Conservation (phyloP, 2,329 filamentous ascomycete species). For the Monilinia laxa region DNA sequence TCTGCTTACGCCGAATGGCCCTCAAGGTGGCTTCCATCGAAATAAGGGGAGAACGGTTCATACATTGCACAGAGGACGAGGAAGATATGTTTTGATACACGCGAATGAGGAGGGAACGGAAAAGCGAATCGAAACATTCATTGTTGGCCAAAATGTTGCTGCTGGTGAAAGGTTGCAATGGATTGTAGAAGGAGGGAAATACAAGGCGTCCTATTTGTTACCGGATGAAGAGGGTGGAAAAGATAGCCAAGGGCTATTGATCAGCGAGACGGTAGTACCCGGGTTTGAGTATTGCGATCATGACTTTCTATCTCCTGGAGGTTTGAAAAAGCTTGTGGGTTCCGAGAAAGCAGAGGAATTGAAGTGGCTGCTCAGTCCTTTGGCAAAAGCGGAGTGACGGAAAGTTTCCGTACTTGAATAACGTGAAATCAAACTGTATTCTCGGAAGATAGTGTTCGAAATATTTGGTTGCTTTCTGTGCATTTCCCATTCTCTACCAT, state of each 20-base stretch:
- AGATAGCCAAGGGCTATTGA: constrained; percentile 53
- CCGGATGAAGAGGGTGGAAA: constrained; percentile 44
- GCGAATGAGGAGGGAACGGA: constrained; percentile 47
- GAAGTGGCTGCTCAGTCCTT: constrained; percentile 46
- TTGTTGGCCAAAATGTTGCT: constrained; percentile 59
- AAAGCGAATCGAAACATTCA: constrained; percentile 60
- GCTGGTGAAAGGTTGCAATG: constrained; percentile 63
- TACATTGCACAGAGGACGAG: constrained; percentile 62
- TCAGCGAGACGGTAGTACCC: constrained; percentile 66
- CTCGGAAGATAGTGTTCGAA: not conserved
- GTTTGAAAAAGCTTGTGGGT: constrained; percentile 53
- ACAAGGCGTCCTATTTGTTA: constrained; percentile 62
- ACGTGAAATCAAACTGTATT: not conserved
- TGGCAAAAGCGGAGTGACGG: constrained; percentile 28
- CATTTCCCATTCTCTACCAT: not conserved
- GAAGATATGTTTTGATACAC: constrained; percentile 64
- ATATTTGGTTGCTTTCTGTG: not conserved
- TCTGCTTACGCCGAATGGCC: constrained; percentile 55
- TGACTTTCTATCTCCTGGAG: constrained; percentile 58
- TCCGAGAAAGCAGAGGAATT: constrained; percentile 51
- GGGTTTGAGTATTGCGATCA: constrained; percentile 68
- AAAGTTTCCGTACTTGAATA: not conserved
- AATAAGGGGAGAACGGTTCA: constrained; percentile 64
- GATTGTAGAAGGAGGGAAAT: constrained; percentile 68
- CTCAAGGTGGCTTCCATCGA: constrained; percentile 61